These are phyloP conservation scores for Trichoderma guizhouense DNA, from an alignment of 2,329 filamentous ascomycete species.

Conservation along the genomic window DNA sequence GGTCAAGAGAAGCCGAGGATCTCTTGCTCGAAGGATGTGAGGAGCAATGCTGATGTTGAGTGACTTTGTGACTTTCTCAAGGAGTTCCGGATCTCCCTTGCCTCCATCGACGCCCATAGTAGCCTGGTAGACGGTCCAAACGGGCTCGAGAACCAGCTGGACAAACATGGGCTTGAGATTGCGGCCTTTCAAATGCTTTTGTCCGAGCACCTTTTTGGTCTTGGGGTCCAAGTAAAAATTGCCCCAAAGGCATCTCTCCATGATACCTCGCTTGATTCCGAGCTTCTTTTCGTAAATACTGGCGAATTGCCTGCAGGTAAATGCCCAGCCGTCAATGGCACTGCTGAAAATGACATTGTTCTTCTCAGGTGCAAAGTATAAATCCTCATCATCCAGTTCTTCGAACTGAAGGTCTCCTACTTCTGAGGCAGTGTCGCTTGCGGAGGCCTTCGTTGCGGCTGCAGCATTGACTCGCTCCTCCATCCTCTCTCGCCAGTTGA, in stretches of 20 bases:
- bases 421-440: conserved; percentile 48
- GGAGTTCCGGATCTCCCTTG: conserved; percentile 74
- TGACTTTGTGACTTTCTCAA: conserved; percentile 95
- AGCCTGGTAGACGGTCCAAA: conserved; percentile 94
- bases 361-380: conserved; percentile 97
- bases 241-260: conserved; percentile 96
- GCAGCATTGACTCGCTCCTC: conserved; percentile 78
- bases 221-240: conserved; percentile 96
- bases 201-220: conserved; percentile 85
- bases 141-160: conserved; percentile 88
- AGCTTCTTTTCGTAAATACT: conserved; percentile 94
- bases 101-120: conserved; percentile 78
- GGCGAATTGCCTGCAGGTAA: conserved; percentile 92
- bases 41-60: conserved; percentile 77
- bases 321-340: conserved; percentile 98
- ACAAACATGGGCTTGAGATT: conserved; percentile 96
- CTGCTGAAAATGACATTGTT: conserved; percentile 99
- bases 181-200: conserved; percentile 90
- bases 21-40: conserved; percentile 80
- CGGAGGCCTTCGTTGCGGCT: conserved; percentile 57
- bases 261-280: conserved; percentile 79
- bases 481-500: conserved; percentile 91
- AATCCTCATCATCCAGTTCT: conserved; percentile 90
- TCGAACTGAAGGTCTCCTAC: conserved; percentile 65
- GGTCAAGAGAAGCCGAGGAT: conserved; percentile 78